A percentile compares a stretch with the other conserved stretches of the same genome.
phyloP scores from a whole-genome alignment of 805 yeast genomes.

The Starmerella bacillaris region DNA sequence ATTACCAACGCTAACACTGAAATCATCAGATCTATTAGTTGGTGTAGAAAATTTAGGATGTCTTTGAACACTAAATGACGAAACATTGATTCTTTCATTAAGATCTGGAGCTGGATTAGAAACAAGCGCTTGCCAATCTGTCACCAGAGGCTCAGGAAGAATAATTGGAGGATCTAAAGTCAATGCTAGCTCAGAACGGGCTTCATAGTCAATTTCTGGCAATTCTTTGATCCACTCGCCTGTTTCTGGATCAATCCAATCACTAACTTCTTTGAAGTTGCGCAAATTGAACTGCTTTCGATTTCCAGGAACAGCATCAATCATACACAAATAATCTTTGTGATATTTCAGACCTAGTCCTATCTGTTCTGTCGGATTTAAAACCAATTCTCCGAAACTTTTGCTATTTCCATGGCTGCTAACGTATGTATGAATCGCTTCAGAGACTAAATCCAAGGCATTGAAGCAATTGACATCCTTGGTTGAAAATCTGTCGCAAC shows the following conservation, averaged over 20 bases:
- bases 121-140: constrained; percentile 8
- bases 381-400: constrained; percentile 19
- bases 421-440: constrained; percentile 16
- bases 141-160: constrained; percentile 14
- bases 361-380: constrained; percentile 19
- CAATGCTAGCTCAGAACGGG: constrained; percentile 20
- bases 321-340: constrained; percentile 12
- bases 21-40: constrained; percentile 6
- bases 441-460: constrained; percentile 20
- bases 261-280: constrained; percentile 2
- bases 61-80: constrained; percentile 7
- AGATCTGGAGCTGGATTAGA: constrained; percentile 4
- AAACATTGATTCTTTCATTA: constrained; percentile 7
- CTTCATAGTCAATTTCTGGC: constrained; percentile 5
- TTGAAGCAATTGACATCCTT: constrained; percentile 23
- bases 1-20: constrained; percentile 16
- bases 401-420: constrained; percentile 3
- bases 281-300: constrained; percentile 13
- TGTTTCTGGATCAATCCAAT: constrained; percentile 11
- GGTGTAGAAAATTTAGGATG: constrained; percentile 13
- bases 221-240: constrained; percentile 3
- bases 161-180: constrained; percentile 23
- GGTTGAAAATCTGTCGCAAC: constrained; percentile 23
- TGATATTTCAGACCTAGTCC: constrained; percentile 24
- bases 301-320: constrained; percentile 15